A percentile compares a stretch with the other conserved stretches of the same genome.
Evolutionary conservation across 2,329 filamentous ascomycete genomes (phyloP).

Genomic region (Mycosphaerella arachidis): DNA sequence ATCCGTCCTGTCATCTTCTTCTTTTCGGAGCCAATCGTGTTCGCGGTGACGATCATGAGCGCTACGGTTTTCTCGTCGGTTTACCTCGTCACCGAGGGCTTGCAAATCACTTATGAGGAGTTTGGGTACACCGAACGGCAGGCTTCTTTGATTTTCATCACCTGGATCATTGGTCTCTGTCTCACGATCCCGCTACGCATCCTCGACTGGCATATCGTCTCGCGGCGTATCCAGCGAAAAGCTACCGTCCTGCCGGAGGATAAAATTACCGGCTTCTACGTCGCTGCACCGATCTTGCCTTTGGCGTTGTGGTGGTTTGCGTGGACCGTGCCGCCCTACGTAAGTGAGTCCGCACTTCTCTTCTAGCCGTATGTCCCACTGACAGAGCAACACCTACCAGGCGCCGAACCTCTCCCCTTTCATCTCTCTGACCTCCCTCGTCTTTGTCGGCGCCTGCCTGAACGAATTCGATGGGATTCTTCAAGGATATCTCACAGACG

Average conservation of each 20-base stretch:
- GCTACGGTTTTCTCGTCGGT: conserved; percentile 44
- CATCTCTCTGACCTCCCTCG: too few relatives aligned
- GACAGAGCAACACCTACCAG: too few relatives aligned
- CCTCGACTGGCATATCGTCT: conserved; percentile 21
- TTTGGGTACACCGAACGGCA: conserved; percentile 33
- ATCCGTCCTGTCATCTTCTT: conserved; percentile 41
- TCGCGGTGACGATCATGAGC: conserved; percentile 41
- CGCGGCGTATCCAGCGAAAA: background rate
- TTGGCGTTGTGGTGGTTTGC: conserved; percentile 45
- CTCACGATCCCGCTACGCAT: conserved; percentile 40
- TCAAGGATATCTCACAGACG: conserved; percentile 43
- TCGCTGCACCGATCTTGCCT: conserved; percentile 43
- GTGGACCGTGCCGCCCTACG: conserved; percentile 45
- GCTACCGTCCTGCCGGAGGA: conserved; percentile 40
- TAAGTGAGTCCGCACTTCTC: conserved; percentile 24
- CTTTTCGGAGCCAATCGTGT: conserved; percentile 46
- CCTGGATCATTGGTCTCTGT: conserved; percentile 56
- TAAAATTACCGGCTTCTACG: conserved; percentile 46
- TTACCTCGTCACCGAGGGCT: conserved; percentile 45
- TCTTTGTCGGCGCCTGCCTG: too few relatives aligned
- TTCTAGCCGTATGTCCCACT: too few relatives aligned
- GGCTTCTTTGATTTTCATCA: conserved; percentile 51
- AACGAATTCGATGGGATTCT: conserved; percentile 42
- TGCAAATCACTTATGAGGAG: conserved; percentile 37
- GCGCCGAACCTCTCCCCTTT: too few relatives aligned